Evolutionary conservation across 495 filamentous ascomycete species (phyloP), one percentile per base, ranked within the genome.

Genomic region (Podospora anserina): DNA sequence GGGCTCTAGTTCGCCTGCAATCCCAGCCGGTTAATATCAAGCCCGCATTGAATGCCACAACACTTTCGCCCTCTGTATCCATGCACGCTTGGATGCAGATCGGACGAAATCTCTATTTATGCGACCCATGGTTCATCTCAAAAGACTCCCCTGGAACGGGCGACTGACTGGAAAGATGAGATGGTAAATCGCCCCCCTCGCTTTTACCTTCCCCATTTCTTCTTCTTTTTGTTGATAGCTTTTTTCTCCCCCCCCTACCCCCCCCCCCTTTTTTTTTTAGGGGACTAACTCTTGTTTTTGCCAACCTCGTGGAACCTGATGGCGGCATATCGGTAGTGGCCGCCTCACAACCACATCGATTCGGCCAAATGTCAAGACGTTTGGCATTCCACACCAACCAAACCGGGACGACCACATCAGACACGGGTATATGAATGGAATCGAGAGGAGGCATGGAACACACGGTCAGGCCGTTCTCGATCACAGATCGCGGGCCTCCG

Each of bases 391-490:
- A 49, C 39, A 49, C 6, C 39, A 13, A 49, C 39, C 15, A 49
- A 16, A 11, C 39, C 39, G 39, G 7, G 39, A 49, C 39, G 1
- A 49, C 39, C 39, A 49, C 39, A 11, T 2, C 39, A 49, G 6
- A 13, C 39, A 49, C 39, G 39, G 39, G 39, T 13, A 2, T 49
- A 49, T 16, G 39, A 49, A 49, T 49, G 39, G 39, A 49, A 16
- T 49, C 39, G 39, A 13, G 39, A 49, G 39, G 39, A 49, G 2
- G 9, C 39, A 49, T 49, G 39, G 39, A 49, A 3, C 39, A 49
- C 39, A 49, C 39, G 15, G 15, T 49, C 13, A 49, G 39, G 39
- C 39, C 39, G 18, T 64, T 83, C 58, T 70, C 70, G 63, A 65
- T 55, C 32, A 54, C 53, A 3, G 62, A 59, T 30, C 61, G 68